Conservation (phyloP, 2,329 filamentous ascomycete species). For the Colletotrichum filicis region DNA sequence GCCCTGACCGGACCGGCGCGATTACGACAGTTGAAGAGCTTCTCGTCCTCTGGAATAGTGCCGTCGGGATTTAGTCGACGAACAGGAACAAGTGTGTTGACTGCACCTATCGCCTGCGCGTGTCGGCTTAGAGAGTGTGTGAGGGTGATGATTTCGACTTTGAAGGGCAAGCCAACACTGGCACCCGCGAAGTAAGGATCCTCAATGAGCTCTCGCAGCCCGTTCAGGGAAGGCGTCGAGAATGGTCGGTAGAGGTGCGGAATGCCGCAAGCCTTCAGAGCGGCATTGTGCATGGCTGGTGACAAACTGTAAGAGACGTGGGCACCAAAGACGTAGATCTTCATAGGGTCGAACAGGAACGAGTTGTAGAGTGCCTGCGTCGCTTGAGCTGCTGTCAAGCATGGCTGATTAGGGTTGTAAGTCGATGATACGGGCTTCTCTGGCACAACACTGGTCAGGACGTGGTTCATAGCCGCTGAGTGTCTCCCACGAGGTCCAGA, state of each 20-base stretch:
- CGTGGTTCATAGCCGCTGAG: conserved; percentile 74
- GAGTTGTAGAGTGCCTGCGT: conserved; percentile 74
- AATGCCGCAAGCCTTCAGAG: conserved; percentile 74
- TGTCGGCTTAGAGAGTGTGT: conserved; percentile 78
- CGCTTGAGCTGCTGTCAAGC: conserved; percentile 70
- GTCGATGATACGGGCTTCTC: conserved; percentile 44
- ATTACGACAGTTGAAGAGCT: conserved; percentile 66
- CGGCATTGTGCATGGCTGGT: conserved; percentile 81
- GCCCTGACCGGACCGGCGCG: conserved; percentile 74
- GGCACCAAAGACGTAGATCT: conserved; percentile 79
- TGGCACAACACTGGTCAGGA: conserved; percentile 70
- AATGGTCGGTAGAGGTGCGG: conserved; percentile 74
- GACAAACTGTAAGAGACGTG: conserved; percentile 79
- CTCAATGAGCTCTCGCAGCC: conserved; percentile 71
- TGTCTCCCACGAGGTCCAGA: conserved; percentile 70
- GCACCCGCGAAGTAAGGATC: conserved; percentile 78
- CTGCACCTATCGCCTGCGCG: conserved; percentile 78
- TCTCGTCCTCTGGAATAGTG: conserved; percentile 64
- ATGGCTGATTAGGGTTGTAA: conserved; percentile 37
- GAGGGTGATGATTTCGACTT: conserved; percentile 76
- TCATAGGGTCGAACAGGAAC: conserved; percentile 75
- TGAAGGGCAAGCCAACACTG: conserved; percentile 79
- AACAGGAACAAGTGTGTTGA: conserved; percentile 81
- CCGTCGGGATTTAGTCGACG: conserved; percentile 68
- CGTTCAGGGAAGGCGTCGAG: conserved; percentile 70